These are phyloP conservation scores for Solanum boliviense DNA, from an alignment of 257 asterid species.

Conservation along the genomic window DNA sequence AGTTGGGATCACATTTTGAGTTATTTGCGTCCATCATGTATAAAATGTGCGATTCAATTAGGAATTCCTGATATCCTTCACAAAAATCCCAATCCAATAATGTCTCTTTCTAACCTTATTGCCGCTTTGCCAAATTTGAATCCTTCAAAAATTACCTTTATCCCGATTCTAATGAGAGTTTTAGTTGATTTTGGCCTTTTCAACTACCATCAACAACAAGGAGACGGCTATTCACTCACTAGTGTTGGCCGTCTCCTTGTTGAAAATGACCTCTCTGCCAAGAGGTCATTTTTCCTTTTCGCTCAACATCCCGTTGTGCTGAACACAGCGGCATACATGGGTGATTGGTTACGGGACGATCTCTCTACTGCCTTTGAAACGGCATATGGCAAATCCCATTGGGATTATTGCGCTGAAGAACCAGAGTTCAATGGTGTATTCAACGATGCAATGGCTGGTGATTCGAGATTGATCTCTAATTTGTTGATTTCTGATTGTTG, in stretches of 20 bases:
- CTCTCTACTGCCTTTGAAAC: not conserved
- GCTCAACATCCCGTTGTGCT: not conserved
- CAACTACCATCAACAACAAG: not conserved
- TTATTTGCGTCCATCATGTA: not conserved
- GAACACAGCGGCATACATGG: not conserved
- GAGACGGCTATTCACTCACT: not conserved
- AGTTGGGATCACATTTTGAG: not conserved
- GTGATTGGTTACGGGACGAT: not conserved
- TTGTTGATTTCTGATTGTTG: not conserved
- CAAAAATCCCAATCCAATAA: not conserved
- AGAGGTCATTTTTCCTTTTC: not conserved
- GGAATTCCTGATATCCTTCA: not conserved
- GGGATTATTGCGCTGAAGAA: not conserved
- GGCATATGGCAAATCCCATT: not conserved
- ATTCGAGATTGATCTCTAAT: not conserved
- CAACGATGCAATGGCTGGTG: not conserved
- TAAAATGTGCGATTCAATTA: not conserved
- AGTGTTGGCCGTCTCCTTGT: not conserved
- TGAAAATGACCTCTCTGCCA: not conserved
- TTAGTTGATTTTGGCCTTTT: not conserved
- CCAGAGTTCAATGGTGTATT: not conserved
- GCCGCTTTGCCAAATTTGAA: not conserved
- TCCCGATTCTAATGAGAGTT: not conserved
- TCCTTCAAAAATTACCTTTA: not conserved
- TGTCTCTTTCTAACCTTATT: not conserved